phyloP scores from a whole-genome alignment of 2,329 filamentous ascomycete species.

The Pseudomassariella vexata region DNA sequence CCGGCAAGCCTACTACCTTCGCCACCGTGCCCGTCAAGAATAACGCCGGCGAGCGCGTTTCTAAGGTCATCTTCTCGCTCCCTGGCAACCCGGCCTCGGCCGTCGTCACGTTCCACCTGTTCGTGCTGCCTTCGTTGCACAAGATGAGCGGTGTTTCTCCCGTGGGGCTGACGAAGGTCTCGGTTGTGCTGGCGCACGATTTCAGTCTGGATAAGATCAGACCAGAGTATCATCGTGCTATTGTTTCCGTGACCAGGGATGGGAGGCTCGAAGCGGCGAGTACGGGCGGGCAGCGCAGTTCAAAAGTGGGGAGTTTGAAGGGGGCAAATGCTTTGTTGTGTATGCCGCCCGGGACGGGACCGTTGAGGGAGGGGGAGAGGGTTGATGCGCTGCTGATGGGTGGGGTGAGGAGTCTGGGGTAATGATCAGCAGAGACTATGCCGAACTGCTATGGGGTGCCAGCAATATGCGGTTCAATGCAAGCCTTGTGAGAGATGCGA shows the following conservation, averaged over 20 bases:
- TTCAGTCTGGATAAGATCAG: constrained; percentile 69
- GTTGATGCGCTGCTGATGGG: constrained; percentile 80
- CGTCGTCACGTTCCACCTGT: constrained; percentile 88
- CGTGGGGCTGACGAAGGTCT: constrained; percentile 64
- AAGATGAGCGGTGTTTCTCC: constrained; percentile 64
- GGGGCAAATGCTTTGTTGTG: constrained; percentile 83
- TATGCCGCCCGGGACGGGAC: constrained; percentile 59
- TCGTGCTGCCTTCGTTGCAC: constrained; percentile 83
- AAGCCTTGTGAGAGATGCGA: too few relatives aligned
- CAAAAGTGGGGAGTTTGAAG: constrained; percentile 79
- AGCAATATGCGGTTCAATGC: too few relatives aligned
- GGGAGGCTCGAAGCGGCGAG: constrained; percentile 69
- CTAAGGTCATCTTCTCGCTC: constrained; percentile 77
- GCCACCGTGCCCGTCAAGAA: constrained; percentile 73
- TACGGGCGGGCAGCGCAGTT: constrained; percentile 87
- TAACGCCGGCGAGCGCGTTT: constrained; percentile 49
- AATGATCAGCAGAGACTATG: too few relatives aligned
- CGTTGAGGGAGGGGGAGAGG: constrained; percentile 61
- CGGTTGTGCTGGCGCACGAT: constrained; percentile 66
- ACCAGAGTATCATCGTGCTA: constrained; percentile 84
- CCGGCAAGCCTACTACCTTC: constrained; percentile 95
- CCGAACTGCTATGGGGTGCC: too few relatives aligned
- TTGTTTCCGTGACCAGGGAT: constrained; percentile 60
- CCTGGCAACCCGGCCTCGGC: constrained; percentile 93
- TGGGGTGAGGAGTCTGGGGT: constrained; percentile 15